Evolutionary conservation across 371 early-diverging fungal genomes (phyloP).

Genomic region (Mortierella sp.): DNA sequence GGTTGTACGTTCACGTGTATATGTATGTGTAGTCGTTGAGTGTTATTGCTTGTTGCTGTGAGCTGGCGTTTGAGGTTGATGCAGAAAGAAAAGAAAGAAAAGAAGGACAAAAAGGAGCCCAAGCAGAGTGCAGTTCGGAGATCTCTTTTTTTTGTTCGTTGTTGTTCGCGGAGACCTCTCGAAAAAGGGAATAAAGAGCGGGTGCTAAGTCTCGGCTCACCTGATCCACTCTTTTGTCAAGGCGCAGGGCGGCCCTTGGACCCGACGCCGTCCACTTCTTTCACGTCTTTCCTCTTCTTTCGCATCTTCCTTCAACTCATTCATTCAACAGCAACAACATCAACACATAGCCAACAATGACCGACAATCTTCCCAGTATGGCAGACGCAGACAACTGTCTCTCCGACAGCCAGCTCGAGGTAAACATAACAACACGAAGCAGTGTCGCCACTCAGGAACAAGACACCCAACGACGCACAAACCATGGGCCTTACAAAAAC

Average conservation of each 20-base stretch:
- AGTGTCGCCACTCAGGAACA: not conserved
- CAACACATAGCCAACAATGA: conserved; percentile 27
- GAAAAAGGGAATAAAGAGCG: conserved; percentile 14
- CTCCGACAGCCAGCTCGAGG: conserved; percentile 56
- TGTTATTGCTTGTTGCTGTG: not conserved
- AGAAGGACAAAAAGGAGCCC: not conserved
- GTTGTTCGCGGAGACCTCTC: conserved; percentile 1
- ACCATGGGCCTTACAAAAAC: not conserved
- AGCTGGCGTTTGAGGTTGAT: not conserved
- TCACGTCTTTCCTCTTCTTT: not conserved
- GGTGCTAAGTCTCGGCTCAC: not conserved
- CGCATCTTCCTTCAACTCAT: no score
- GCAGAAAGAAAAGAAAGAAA: not conserved
- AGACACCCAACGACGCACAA: not conserved
- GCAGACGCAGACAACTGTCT: conserved; percentile 57
- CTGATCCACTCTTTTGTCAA: not conserved
- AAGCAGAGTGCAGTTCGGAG: conserved; percentile 10
- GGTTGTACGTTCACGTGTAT: not conserved
- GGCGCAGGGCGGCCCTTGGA: not conserved
- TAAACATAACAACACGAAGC: not conserved
- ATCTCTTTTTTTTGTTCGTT: not conserved
- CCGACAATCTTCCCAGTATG: conserved; percentile 51
- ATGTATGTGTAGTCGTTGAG: not conserved
- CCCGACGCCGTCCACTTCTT: not conserved
- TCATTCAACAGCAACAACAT: no score